Evolutionary conservation across 1,139 yeast species (phyloP).

Genomic region (Blastobotrys raffinosifermentans): DNA sequence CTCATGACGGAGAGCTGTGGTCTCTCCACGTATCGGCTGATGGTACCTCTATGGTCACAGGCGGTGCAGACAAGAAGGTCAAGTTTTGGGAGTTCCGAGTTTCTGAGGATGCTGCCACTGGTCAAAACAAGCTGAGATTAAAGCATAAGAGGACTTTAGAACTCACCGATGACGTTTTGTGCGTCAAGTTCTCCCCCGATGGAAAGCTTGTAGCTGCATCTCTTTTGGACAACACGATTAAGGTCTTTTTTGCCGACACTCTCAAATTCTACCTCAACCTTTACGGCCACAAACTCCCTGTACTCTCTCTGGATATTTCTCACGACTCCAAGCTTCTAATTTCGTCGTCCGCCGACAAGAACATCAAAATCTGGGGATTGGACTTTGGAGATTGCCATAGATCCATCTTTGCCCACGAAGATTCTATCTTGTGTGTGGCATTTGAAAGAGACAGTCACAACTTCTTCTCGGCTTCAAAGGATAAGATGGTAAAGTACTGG

Average conservation of each 20-base stretch:
- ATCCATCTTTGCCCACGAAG: constrained; percentile 95
- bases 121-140: constrained; percentile 46
- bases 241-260: constrained; percentile 81
- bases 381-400: constrained; percentile 98
- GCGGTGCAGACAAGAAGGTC: constrained; percentile 87
- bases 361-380: constrained; percentile 95
- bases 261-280: constrained; percentile 81
- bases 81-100: constrained; percentile 85
- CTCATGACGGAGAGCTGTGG: constrained; percentile 86
- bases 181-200: constrained; percentile 81
- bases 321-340: constrained; percentile 78
- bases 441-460: constrained; percentile 82
- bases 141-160: constrained; percentile 78
- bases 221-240: constrained; percentile 84
- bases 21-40: constrained; percentile 80
- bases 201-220: constrained; percentile 74
- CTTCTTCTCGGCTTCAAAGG: constrained; percentile 88
- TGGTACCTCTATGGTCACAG: constrained; percentile 81
- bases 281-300: constrained; percentile 92
- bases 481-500: constrained; percentile 89
- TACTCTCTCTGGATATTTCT: constrained; percentile 78
- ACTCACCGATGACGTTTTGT: constrained; percentile 74
- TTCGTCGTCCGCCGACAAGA: constrained; percentile 94
- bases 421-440: constrained; percentile 80
- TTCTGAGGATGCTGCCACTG: constrained; percentile 64